Evolutionary conservation across 495 filamentous ascomycete genomes (phyloP), one percentile per base, ranked within the genome.

Genomic region (Aspergillus sclerotioniger): DNA sequence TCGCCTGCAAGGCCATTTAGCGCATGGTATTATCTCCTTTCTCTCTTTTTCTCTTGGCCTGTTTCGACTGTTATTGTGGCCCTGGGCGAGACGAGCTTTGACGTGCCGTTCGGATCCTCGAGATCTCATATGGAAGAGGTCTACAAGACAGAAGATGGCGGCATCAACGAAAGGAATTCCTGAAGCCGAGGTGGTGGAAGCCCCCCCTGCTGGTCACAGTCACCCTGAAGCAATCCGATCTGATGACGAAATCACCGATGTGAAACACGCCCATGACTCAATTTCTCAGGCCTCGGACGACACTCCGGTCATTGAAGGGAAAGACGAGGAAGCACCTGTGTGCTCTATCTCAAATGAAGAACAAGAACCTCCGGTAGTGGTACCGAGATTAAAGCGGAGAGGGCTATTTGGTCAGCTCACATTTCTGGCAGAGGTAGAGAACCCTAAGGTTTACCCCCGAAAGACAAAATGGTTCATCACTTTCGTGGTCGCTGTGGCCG

Each of bases 391-490:
- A 12, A 67, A 89, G 61, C 84, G 92, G 57, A 74, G 91, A 70
- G 93, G 93, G 0, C 74, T 96, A 8, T 79, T 96, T 28, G 85
- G 84, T 4, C 82, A 82, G 46, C 76, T 96, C 3, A 79, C 89
- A 1, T 56, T 96, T 45, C 74, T 97, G n/a, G 89, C 91, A 4
- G 93, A 98, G 71, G 81, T 96, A 39, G 85, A 89, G 52, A 75
- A 85, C 37, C 87, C 92, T 0, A 85, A 86, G 54, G 80, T 89
- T 17, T 96, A 96, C 67, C 70, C 80, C 28, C 81, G 82, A 13
- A 76, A 71, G 16, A 87, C 78, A 41, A 96, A 96, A 82, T 96
- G 92, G 90, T 82, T 84, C 53, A 87, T 98, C 64, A 96, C 93
- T 0, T 78, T 87, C 48, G 76, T 93, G 52, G 82, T 96, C 28